Conservation (phyloP, 2,329 filamentous ascomycete genomes). For the Fusarium pseudocircinatum region DNA sequence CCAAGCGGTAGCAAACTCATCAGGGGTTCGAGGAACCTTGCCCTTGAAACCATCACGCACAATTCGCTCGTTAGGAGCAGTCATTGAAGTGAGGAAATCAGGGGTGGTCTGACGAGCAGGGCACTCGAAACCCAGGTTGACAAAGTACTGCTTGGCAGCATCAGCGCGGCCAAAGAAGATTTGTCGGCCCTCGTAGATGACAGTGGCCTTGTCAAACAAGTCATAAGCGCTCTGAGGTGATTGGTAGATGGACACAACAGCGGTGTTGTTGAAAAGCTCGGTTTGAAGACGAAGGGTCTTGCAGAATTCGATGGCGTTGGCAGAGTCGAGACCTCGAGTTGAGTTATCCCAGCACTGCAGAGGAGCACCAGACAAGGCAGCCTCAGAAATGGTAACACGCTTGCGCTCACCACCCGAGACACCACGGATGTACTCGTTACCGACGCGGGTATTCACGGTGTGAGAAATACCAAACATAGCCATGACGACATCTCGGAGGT, state of each 20-base stretch:
- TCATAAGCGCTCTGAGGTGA: conserved; percentile 73
- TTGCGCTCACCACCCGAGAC: conserved; percentile 79
- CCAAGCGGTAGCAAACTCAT: conserved; percentile 70
- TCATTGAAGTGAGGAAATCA: conserved; percentile 79
- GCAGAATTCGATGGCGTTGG: conserved; percentile 80
- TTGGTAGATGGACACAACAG: conserved; percentile 79
- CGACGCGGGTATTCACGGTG: conserved; percentile 76
- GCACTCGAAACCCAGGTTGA: conserved; percentile 73
- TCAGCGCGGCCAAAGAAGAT: conserved; percentile 71
- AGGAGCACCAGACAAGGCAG: conserved; percentile 66
- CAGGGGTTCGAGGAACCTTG: conserved; percentile 66
- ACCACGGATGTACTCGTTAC: conserved; percentile 79
- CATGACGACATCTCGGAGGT: conserved; percentile 77
- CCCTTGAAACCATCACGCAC: conserved; percentile 65
- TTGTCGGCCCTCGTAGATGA: conserved; percentile 69
- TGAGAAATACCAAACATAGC: conserved; percentile 79
- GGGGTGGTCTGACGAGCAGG: conserved; percentile 74
- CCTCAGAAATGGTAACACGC: conserved; percentile 72
- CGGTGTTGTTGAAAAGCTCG: conserved; percentile 72
- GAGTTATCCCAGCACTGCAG: conserved; percentile 78
- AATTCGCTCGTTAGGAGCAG: conserved; percentile 65
- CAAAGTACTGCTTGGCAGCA: conserved; percentile 71
- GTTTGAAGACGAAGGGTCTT: conserved; percentile 74
- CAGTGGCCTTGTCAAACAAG: conserved; percentile 66
- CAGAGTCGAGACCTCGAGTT: conserved; percentile 77